Conservation (phyloP, 176 grass and related monocot genomes). For the Musa troglodytarum region DNA sequence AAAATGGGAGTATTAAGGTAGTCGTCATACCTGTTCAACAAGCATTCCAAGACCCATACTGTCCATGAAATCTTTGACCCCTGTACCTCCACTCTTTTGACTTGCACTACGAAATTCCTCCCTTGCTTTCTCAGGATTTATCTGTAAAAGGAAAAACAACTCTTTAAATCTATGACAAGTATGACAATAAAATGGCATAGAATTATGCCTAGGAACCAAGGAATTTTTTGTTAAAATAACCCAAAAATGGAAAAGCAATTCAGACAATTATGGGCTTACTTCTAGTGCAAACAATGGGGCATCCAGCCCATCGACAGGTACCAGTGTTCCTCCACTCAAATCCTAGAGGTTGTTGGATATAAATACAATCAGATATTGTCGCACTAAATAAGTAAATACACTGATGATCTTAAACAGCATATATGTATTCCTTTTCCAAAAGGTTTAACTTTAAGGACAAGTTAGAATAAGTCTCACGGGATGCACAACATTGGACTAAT, state of each 20-base stretch:
- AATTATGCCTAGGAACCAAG: not conserved
- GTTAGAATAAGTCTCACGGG: not conserved
- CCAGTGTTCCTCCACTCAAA: slow-evolving; percentile 68
- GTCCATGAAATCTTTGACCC: slow-evolving; percentile 97
- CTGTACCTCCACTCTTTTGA: slow-evolving; percentile 69
- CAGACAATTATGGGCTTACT: slow-evolving; percentile 27
- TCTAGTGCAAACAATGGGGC: slow-evolving; percentile 73
- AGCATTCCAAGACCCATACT: slow-evolving; percentile 88
- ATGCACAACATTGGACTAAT: not conserved
- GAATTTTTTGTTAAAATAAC: not conserved
- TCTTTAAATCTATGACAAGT: not conserved
- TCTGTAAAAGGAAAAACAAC: slow-evolving; percentile 30
- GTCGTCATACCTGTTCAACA: slow-evolving; percentile 51
- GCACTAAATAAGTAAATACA: not conserved
- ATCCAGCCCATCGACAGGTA: slow-evolving; percentile 64
- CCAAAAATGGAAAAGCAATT: not conserved
- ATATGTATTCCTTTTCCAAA: not conserved
- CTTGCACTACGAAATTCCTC: slow-evolving; percentile 72
- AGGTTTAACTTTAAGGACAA: slow-evolving; percentile 4
- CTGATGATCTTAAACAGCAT: not conserved
- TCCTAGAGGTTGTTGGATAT: slow-evolving; percentile 34
- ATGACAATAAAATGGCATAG: slow-evolving; percentile 1
- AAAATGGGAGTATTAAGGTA: not conserved
- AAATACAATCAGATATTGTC: not conserved
- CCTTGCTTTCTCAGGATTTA: slow-evolving; percentile 84